These are phyloP conservation scores for Laetiporus sulphureus DNA, from an alignment of 1,284 basidiomycete species.

Conservation along the genomic window DNA sequence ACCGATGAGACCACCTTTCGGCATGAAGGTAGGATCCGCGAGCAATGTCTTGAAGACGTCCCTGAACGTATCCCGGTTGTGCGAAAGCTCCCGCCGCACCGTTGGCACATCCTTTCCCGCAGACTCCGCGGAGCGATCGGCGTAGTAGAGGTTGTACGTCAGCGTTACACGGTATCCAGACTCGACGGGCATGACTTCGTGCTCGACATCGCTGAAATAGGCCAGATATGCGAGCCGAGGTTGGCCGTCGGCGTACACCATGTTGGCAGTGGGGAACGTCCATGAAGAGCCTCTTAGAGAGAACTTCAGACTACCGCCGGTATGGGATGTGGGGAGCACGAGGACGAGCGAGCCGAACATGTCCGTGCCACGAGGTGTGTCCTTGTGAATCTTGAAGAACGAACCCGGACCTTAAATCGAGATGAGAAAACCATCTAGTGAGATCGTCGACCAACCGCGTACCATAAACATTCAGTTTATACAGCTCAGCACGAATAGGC, in stretches of 20 bases:
- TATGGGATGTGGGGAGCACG: constrained; percentile 32
- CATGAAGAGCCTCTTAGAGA: constrained; percentile 27
- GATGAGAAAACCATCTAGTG: too few species aligned
- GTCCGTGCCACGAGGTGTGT: constrained; percentile 29
- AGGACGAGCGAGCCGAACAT: constrained; percentile 42
- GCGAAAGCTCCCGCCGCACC: constrained; percentile 10
- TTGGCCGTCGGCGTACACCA: constrained; percentile 10
- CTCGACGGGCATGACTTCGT: constrained; percentile 35
- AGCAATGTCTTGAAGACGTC: too few species aligned
- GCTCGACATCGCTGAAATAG: constrained; percentile 39
- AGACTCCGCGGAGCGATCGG: constrained; percentile 23
- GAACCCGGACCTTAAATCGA: constrained; percentile 24
- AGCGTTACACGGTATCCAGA: constrained; percentile 37
- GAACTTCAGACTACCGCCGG: constrained; percentile 32
- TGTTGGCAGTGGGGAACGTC: constrained; percentile 27
- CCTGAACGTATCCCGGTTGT: too few species aligned
- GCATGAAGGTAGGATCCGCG: constrained; percentile 16
- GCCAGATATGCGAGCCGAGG: constrained; percentile 26
- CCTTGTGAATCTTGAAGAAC: constrained; percentile 36
- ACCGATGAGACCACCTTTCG: constrained; percentile 28
- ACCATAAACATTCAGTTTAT: constrained; percentile 31
- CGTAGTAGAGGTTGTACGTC: constrained; percentile 34
- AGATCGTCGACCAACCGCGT: too few species aligned
- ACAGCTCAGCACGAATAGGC: constrained; percentile 21
- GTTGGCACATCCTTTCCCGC: constrained; percentile 2